Percentiles rank a stretch among this genome's conserved stretches.
These are phyloP conservation scores for Lumnitzera racemosa DNA, from an alignment of 345 rosid genomes.

Conservation along the genomic window DNA sequence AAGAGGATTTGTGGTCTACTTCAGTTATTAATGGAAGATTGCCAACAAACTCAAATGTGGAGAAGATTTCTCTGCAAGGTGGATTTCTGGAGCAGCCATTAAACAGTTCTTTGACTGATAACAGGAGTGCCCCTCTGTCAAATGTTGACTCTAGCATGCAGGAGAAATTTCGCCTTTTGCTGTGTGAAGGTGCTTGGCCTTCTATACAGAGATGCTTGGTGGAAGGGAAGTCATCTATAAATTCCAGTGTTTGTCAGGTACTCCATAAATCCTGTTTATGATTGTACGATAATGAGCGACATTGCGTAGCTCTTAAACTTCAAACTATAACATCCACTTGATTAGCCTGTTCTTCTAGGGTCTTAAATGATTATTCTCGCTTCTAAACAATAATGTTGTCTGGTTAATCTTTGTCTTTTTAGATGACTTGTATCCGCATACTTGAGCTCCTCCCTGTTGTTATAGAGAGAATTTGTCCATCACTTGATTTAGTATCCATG, in stretches of 20 bases:
- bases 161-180: constrained; percentile 38
- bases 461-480: constrained; percentile 44
- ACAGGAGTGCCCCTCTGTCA: constrained; percentile 19
- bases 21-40: constrained; percentile 25
- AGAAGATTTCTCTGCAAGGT: constrained; percentile 57
- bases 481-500: constrained; percentile 18
- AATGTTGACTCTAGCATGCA: constrained; percentile 27
- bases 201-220: constrained; percentile 57
- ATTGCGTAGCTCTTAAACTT: background rate
- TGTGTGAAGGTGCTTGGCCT: constrained; percentile 66
- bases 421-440: constrained; percentile 92
- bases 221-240: constrained; percentile 73
- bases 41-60: constrained; percentile 17
- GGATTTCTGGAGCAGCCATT: constrained; percentile 74
- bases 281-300: too few species aligned
- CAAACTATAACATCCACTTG: background rate
- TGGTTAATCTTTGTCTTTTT: constrained; percentile 18
- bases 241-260: constrained; percentile 83
- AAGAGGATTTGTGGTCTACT: constrained; percentile 42
- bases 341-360: constrained; percentile 10
- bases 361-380: background rate
- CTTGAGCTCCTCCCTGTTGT: constrained; percentile 84
- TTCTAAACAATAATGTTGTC: background rate
- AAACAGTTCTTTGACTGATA: constrained; percentile 31
- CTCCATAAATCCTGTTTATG: background rate